These are phyloP conservation scores for Coelastrella sp. DNA, from an alignment of 139 green algal species.

Conservation along the genomic window DNA sequence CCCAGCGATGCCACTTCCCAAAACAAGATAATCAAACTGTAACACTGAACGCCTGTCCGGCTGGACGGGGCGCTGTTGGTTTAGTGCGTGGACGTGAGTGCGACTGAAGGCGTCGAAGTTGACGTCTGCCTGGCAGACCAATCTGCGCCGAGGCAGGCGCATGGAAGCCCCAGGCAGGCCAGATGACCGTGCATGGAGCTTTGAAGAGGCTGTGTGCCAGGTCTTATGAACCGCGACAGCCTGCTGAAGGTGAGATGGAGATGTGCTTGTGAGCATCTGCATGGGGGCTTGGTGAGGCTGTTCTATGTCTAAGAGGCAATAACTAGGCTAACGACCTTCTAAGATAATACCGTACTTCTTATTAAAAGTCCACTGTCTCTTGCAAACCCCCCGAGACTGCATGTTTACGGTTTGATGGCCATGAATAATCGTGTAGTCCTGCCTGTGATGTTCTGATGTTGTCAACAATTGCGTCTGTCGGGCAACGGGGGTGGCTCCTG, in stretches of 20 bases:
- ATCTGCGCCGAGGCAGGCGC: not conserved
- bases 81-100: not conserved
- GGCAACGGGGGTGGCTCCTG: no score
- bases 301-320: not conserved
- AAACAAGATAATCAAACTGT: constrained; percentile 92
- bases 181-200: not conserved
- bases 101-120: constrained; percentile 62
- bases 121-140: constrained; percentile 51
- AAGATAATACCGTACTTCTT: constrained; percentile 77
- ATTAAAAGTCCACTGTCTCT: constrained; percentile 79
- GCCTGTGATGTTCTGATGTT: not conserved
- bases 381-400: not conserved
- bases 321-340: constrained; percentile 28
- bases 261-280: not conserved
- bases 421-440: no score
- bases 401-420: no score
- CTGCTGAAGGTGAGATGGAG: not conserved
- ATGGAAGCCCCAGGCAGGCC: not conserved
- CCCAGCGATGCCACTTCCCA: constrained; percentile 96
- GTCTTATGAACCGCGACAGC: not conserved
- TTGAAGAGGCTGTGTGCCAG: not conserved
- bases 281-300: not conserved
- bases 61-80: not conserved
- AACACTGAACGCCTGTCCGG: constrained; percentile 38
- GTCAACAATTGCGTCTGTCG: no score